Evolutionary conservation across 495 filamentous ascomycete genomes (phyloP).

Genomic region (Podospora appendiculata): DNA sequence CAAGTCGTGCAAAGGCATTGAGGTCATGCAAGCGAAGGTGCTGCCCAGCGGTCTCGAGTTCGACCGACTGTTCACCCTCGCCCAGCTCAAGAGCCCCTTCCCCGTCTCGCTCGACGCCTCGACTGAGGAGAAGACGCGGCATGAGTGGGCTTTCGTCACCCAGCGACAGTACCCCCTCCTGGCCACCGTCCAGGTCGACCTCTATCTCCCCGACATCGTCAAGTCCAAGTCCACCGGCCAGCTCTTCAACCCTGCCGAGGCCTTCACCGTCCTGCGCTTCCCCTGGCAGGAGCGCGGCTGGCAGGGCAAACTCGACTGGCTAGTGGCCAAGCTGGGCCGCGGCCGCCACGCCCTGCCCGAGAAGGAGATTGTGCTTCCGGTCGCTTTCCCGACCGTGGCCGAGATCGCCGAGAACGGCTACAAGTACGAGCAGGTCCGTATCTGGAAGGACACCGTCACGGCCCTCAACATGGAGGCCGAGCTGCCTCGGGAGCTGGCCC

Average conservation of each 20-base stretch:
- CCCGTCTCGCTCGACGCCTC: constrained; percentile 30
- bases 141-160: constrained; percentile 73
- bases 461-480: constrained; percentile 53
- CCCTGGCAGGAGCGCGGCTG: constrained; percentile 44
- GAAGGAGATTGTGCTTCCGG: constrained; percentile 55
- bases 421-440: constrained; percentile 53
- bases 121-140: constrained; percentile 35
- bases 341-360: constrained; percentile 36
- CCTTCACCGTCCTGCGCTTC: constrained; percentile 53
- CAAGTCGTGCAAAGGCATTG: constrained; percentile 79
- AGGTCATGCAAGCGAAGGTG: constrained; percentile 59
- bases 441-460: constrained; percentile 70
- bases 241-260: constrained; percentile 38
- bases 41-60: constrained; percentile 66
- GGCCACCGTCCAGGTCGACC: constrained; percentile 64
- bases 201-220: constrained; percentile 69
- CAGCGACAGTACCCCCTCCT: constrained; percentile 66
- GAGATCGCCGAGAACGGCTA: constrained; percentile 50
- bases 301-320: constrained; percentile 28
- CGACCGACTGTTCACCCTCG: constrained; percentile 81
- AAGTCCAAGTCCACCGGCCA: constrained; percentile 36
- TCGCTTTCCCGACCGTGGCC: constrained; percentile 48
- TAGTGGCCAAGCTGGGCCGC: constrained; percentile 37
- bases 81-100: constrained; percentile 53
- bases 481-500: constrained; percentile 42